These are phyloP conservation scores for Trichoderma sp. DNA, from an alignment of 2,329 filamentous ascomycete genomes.

Conservation along the genomic window DNA sequence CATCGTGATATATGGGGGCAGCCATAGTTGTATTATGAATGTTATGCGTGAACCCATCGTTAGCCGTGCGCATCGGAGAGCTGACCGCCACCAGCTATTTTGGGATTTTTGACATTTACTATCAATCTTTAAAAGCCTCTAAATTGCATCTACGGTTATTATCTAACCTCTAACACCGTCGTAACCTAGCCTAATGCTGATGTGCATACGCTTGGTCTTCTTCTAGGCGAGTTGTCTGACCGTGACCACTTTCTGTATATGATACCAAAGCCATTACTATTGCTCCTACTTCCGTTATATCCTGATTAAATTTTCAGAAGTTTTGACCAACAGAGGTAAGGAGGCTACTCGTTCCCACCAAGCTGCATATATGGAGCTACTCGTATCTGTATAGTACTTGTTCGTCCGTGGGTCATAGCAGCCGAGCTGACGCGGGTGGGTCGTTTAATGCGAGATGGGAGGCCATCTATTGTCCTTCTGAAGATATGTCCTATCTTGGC, in stretches of 20 bases:
- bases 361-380: not conserved
- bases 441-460: not conserved
- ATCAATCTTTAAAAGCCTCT: not conserved
- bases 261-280: too few relatives aligned
- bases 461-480: not conserved
- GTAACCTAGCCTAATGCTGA: not conserved
- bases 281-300: too few relatives aligned
- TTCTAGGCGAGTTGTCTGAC: not conserved
- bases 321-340: too few relatives aligned
- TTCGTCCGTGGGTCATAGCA: not conserved
- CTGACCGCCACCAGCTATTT: not conserved
- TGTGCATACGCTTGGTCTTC: not conserved
- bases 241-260: too few relatives aligned
- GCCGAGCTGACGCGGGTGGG: not conserved
- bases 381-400: not conserved
- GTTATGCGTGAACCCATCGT: not conserved
- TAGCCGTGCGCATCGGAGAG: not conserved
- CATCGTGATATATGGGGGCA: not conserved
- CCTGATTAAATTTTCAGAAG: too few relatives aligned
- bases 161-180: not conserved
- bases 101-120: not conserved
- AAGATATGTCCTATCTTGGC: not conserved
- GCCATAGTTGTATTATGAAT: not conserved
- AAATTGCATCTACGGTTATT: not conserved
- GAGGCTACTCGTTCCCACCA: too few relatives aligned